Base-by-base conservation (phyloP, 1,284 basidiomycete genomes). In the Ceratobasidium sp. region DNA sequence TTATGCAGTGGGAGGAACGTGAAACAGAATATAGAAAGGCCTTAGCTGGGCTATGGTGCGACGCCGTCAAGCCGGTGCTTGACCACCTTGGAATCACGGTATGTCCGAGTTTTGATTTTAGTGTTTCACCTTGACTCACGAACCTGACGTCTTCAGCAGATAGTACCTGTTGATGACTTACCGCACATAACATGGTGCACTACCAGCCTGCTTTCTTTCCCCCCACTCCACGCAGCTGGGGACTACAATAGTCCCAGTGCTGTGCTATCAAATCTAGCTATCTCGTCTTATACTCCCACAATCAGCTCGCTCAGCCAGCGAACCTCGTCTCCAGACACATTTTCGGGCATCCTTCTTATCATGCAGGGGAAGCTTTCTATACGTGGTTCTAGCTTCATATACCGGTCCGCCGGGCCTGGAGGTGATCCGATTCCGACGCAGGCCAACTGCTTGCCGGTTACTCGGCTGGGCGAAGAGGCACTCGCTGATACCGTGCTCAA, bases 131-230 rank as follows among this genome's bases (percentile, higher is more conserved):
- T 3, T 24, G 3, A 54, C 16, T 61, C 14, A 46, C 53, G 16
- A 24, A 5, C 11, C 2, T 9, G 2, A 4, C 22, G n/a, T 8
- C n/a, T 61, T 37, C 31, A 61, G 58, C 8, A 39, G 5, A 9
- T 2, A 2, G 6, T n/a, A 11, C 2, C 31, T 8, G 6, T 6
- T 9, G 37, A 39, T 9, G 31, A 8, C 9, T n/a, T 61, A 2
- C 58, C 58, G n/a, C 58, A 39, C 9, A 61, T 61, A 3, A 61
- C 58, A 5, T 61, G 58, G 58, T 61, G 58, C n/a, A 39, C 58
- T 2, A 61, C 58, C 9, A 31, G 58, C 9, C 8, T n/a, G 3
- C 34, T 61, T 13, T 34, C 58, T 13, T 61, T 61, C n/a, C 58
- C 37, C 9, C 58, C 58, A 14, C 58, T 61, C 31, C 58, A 61